Evolutionary conservation across 2,329 filamentous ascomycete genomes (phyloP), one percentile per base, ranked within the genome.

Genomic region (Penicillium capsulatum): DNA sequence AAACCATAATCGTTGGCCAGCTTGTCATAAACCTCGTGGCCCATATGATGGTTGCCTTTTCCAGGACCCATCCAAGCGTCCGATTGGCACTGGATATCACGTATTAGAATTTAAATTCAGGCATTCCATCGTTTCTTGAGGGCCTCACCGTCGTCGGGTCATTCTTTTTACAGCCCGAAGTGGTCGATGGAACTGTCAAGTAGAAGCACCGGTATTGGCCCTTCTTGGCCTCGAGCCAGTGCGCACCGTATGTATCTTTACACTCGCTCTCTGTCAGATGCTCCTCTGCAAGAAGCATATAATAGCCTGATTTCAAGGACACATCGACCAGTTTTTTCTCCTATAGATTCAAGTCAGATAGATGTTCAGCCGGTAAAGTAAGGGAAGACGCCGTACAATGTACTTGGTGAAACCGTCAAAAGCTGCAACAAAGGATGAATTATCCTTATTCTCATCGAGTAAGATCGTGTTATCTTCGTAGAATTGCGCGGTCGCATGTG

Each of bases 171-270:
- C 35, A 37, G 26, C 30, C 17, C 4, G 17, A 17, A 22, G 26
- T 31, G 10, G 14, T 19, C 3, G 16, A 15, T 14, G 35, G 35
- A 7, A 13, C 16, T 11, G 35, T n/a, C 26, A 37, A 29, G 13
- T 37, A 37, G 35, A 37, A 37, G 28, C 35, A 37, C 15, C 35
- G 35, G 19, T 24, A 37, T 9, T 31, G 17, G 14, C 27, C 35
- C 9, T 13, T 20, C 17, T 31, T 37, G 5, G 35, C 35, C 14
- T 37, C 35, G 11, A 37, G 35, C 35, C 35, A 37, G 19, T 37
- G 31, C n/a, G 35, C 35, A 7, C 35, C 35, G 2, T 17, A 31
- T 27, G 30, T 37, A 19, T 22, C 19, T 9, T 17, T 37, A 27
- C 35, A 37, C 16, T 37, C 35, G 7, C 4, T 7, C 7, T 37